Evolutionary conservation across 2,329 filamentous ascomycete species (phyloP).

Genomic region (Colletotrichum sp.): DNA sequence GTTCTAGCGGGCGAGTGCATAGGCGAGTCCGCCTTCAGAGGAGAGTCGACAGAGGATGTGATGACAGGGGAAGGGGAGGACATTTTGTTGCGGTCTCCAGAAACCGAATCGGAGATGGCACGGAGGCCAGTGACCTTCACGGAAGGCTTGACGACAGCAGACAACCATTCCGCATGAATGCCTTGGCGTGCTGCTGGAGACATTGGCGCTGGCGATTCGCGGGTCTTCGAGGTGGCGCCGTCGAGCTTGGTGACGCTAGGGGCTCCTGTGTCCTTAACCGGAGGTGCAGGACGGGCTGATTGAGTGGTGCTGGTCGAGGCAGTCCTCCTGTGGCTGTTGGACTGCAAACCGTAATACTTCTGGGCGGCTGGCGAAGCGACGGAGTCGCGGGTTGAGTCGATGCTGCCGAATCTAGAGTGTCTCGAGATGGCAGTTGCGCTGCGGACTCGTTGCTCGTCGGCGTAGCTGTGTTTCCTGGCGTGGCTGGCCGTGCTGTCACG

Average conservation of each 20-base stretch:
- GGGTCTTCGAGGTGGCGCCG: slow-evolving; percentile 34
- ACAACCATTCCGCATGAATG: slow-evolving; percentile 62
- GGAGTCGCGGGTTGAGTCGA: slow-evolving; percentile 73
- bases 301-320: slow-evolving; percentile 65
- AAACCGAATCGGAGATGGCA: slow-evolving; percentile 81
- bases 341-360: slow-evolving; percentile 68
- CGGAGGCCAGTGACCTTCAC: slow-evolving; percentile 69
- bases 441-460: slow-evolving; percentile 73
- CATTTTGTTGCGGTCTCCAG: slow-evolving; percentile 59
- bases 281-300: slow-evolving; percentile 54
- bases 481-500: slow-evolving; percentile 64
- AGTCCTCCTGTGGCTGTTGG: slow-evolving; percentile 59
- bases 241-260: slow-evolving; percentile 68
- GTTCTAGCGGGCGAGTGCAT: slow-evolving; percentile 73
- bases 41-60: slow-evolving; percentile 54
- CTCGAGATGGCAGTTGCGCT: slow-evolving; percentile 70
- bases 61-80: slow-evolving; percentile 18
- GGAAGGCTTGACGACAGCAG: slow-evolving; percentile 52
- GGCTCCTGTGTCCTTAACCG: slow-evolving; percentile 57
- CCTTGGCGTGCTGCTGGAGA: slow-evolving; percentile 45
- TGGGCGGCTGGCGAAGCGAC: slow-evolving; percentile 67
- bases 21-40: slow-evolving; percentile 54
- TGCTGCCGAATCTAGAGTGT: slow-evolving; percentile 80
- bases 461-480: slow-evolving; percentile 76
- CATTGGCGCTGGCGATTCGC: slow-evolving; percentile 45